Percentiles rank a stretch among this genome's conserved stretches.
These are phyloP conservation scores for Diaporthe aspalathi DNA, from an alignment of 2,329 filamentous ascomycete genomes.

Conservation along the genomic window DNA sequence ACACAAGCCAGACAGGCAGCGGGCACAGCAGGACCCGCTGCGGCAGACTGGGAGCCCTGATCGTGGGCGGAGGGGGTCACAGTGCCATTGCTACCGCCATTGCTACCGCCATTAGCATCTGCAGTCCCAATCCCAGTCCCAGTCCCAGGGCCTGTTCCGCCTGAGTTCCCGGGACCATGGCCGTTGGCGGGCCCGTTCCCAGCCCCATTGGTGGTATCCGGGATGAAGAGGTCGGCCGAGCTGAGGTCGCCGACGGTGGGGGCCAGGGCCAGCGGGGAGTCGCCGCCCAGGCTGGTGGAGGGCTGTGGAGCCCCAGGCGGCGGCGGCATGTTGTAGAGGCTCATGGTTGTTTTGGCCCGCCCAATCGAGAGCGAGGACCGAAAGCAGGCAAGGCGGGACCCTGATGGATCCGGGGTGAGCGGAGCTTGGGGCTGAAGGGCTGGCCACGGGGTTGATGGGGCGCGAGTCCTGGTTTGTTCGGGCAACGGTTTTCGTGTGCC, in stretches of 20 bases:
- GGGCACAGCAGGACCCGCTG: conserved; percentile 51
- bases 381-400: neutral
- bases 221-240: conserved; percentile 41
- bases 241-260: conserved; percentile 36
- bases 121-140: neutral
- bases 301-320: conserved; percentile 26
- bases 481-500: conserved; percentile 1
- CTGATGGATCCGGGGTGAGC: neutral
- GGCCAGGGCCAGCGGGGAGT: conserved; percentile 36
- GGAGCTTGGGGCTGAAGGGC: conserved; percentile 1
- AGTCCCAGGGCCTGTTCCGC: neutral
- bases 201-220: conserved; percentile 39
- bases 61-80: conserved; percentile 28
- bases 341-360: conserved; percentile 10
- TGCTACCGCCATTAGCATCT: neutral
- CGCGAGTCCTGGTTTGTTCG: conserved; percentile 13
- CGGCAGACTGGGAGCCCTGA: conserved; percentile 26
- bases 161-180: neutral
- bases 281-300: conserved; percentile 24
- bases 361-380: neutral
- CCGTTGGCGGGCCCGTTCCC: neutral
- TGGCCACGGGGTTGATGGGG: neutral
- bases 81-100: neutral
- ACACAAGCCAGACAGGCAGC: conserved; percentile 69
- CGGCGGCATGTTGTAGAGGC: conserved; percentile 31